Conservation (phyloP, 2,329 filamentous ascomycete species). For the Neopestalotiopsis sp. region DNA sequence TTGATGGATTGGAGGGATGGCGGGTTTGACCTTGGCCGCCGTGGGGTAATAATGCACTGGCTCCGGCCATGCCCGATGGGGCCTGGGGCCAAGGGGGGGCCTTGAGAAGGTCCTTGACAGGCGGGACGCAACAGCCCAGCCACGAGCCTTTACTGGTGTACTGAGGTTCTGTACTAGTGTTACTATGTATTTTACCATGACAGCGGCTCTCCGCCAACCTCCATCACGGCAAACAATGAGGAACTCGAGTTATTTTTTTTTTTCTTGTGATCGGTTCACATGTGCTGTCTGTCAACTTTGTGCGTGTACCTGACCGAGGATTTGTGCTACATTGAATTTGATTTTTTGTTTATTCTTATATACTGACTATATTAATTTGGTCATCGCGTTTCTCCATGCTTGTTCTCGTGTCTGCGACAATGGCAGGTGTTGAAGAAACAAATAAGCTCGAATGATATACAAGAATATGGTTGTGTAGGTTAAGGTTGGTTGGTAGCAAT, state of each 20-base stretch:
- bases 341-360: neutral
- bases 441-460: too few species aligned
- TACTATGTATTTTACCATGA: slow-evolving; percentile 1
- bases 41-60: slow-evolving; percentile 11
- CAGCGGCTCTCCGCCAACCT: neutral
- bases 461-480: too few species aligned
- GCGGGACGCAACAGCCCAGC: slow-evolving; percentile 11
- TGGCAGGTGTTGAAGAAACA: too few species aligned
- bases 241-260: neutral
- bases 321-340: neutral
- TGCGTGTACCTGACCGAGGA: too few species aligned
- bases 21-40: neutral
- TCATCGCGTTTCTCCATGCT: neutral
- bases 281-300: neutral
- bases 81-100: neutral
- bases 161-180: neutral
- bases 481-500: neutral
- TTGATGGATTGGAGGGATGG: neutral
- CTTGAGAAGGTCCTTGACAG: slow-evolving; percentile 8
- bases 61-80: slow-evolving; percentile 11
- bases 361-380: neutral
- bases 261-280: too few species aligned
- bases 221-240: neutral
- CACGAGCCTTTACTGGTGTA: neutral
- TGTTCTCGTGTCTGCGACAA: too few species aligned